Base-by-base conservation (phyloP, 177 flowering plant species). In the Vitis hybrid region DNA sequence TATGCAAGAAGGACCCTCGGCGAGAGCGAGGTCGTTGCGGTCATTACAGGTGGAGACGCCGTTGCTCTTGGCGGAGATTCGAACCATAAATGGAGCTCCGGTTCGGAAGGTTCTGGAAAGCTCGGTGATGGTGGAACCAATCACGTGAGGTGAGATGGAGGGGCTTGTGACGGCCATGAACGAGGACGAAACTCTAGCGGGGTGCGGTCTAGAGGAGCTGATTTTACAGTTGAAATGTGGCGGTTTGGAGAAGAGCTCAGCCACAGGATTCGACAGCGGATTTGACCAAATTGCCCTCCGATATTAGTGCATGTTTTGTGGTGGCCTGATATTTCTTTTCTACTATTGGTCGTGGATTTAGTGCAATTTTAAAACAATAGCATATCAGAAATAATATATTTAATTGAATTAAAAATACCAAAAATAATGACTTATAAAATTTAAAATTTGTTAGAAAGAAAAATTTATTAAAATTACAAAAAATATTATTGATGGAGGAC, bases 1-100 rank as follows among this genome's bases (percentile, higher is more conserved):
- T 15, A 95, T 81, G 71, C 99, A 95, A 13, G 97, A 95, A 8
- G 99, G 97, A 1, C 89, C 97, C 69, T 89, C 86, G 24, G 76
- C 76, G 6, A 78, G 69, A 14, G 86, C 72, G 12, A 76, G 69
- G 33, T 74, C 79, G 12, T 72, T 69, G 15, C 70, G 58, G 9
- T 14, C 61, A 47, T 70, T 63, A 71, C 72, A 54, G 11, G 73
- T 71, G 8, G 67, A 64, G 51, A 47, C 53, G 62, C 74, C 73
- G 28, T 51, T 15, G 62, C 56, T 62, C 64, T 58, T 75, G n/a
- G 73, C 50, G 3, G 83, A 72, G 58, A 85, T 71, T 56, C 78
- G 81, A 31, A 79, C 75, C 31, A 69, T 67, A 6, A 83, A 74
- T 10, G 82, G 73, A 78, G 84, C 76, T 52, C 77, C 82, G 24